Base-by-base conservation (phyloP, 805 yeast genomes). In the Ogataea saltuana region DNA sequence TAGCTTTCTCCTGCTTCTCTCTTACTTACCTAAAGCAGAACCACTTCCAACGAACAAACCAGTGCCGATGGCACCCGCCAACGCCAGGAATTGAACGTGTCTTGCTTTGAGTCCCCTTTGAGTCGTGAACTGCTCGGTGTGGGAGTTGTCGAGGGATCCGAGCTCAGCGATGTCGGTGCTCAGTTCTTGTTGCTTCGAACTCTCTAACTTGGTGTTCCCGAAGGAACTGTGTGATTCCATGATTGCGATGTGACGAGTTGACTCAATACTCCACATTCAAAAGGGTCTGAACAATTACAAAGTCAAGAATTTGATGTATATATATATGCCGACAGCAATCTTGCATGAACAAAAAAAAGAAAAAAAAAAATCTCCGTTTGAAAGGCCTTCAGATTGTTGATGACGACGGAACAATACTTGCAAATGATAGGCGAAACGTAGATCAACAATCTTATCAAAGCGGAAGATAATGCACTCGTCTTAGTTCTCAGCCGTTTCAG, bases 21-120 rank as follows among this genome's bases (percentile, higher is more conserved):
- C 4, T 33, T 12, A 34, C 38, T 34, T 34, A 34, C 38, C 42
- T 4, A 48, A 37, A 16, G 52, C 72, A 9, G 69, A 64, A 30
- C 80, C 80, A n/a, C 74, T 67, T 46, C 80, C 80, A 36, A 76
- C 68, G 45, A 75, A 72, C 36, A 75, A 62, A 35, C 80, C 80
- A 12, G 87, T 81, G 59, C 89, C 89, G 49, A 83, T 80, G 43
- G 83, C 76, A 54, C 87, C 87, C 44, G 86, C 88, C 39, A 83
- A 71, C 20, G 88, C 84, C 43, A 81, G 76, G 78, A 81, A 76
- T 61, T 80, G 84, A 42, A 76, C 65, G 48, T 76, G 80, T 55
- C 80, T 67, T 20, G 68, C 53, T 50, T 73, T 70, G 46, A 76
- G 64, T 30, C 72, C 69, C 51, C 75, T 63, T 31, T 76, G 71